phyloP scores from a whole-genome alignment of 805 yeast species.

The Ogataea nakhonphanomensis region DNA sequence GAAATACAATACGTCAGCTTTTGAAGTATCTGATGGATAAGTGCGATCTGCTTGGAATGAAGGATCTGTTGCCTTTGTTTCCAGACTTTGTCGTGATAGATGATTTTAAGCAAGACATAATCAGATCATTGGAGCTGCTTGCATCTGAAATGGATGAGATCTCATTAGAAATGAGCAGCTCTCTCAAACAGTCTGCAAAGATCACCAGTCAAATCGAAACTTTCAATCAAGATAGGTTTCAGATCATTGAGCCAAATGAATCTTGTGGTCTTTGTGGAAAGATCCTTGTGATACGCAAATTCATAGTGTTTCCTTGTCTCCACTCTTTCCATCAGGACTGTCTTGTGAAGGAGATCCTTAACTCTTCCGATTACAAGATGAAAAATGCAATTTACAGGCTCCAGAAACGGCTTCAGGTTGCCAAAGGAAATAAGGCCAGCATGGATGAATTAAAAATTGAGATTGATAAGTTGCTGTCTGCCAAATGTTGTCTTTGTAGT shows the following conservation, averaged over 20 bases:
- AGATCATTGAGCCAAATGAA: constrained; percentile 77
- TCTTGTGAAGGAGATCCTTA: constrained; percentile 55
- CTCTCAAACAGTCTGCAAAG: constrained; percentile 55
- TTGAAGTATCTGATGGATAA: constrained; percentile 39
- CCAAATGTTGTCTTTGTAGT: constrained; percentile 74
- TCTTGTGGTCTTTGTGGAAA: constrained; percentile 72
- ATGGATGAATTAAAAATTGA: constrained; percentile 37
- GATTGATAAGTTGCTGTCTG: constrained; percentile 56
- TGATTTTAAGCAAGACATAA: constrained; percentile 78
- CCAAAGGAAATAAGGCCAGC: constrained; percentile 31
- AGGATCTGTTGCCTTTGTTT: constrained; percentile 78
- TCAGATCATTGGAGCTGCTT: constrained; percentile 70
- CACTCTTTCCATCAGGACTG: constrained; percentile 92
- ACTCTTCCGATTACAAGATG: constrained; percentile 62
- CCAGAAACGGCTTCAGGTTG: constrained; percentile 40
- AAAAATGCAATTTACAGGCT: constrained; percentile 59
- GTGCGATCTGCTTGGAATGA: constrained; percentile 57
- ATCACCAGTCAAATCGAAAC: constrained; percentile 57
- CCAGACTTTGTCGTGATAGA: constrained; percentile 83
- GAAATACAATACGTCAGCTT: constrained; percentile 32
- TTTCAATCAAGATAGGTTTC: constrained; percentile 49
- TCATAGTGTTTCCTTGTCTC: constrained; percentile 81
- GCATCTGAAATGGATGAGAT: constrained; percentile 62
- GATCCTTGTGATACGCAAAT: constrained; percentile 67
- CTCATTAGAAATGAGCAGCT: constrained; percentile 71